phyloP scores from a whole-genome alignment of 805 yeast species.

The Wickerhamomyces subpelliculosus region DNA sequence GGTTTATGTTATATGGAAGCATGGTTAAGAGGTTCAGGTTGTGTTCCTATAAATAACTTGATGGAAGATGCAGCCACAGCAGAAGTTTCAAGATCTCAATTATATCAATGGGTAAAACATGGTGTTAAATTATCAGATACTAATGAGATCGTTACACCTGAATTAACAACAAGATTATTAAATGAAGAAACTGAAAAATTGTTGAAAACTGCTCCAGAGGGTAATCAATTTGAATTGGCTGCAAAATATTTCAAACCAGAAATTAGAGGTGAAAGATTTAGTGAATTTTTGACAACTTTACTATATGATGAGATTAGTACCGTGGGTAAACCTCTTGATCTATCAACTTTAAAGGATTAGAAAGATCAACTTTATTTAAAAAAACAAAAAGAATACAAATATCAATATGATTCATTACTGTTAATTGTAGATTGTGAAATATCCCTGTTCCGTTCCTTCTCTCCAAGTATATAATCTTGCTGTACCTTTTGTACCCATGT shows the following conservation, averaged over 20 bases:
- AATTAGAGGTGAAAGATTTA: slow-evolving; percentile 61
- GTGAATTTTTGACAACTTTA: slow-evolving; percentile 71
- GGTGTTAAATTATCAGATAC: slow-evolving; percentile 51
- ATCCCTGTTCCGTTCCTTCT: too few relatives aligned
- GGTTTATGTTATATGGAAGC: slow-evolving; percentile 81
- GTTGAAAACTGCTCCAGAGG: slow-evolving; percentile 34
- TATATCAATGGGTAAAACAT: slow-evolving; percentile 80
- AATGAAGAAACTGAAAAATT: slow-evolving; percentile 56
- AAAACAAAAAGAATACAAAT: too few relatives aligned
- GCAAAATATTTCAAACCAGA: slow-evolving; percentile 66
- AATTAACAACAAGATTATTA: slow-evolving; percentile 47
- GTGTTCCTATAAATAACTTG: slow-evolving; percentile 78
- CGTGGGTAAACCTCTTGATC: slow-evolving; percentile 22
- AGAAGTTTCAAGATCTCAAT: slow-evolving; percentile 76
- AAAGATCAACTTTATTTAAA: too few relatives aligned
- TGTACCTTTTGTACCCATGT: too few relatives aligned
- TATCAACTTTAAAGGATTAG: slow-evolving; percentile 11
- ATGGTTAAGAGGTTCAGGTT: slow-evolving; percentile 79
- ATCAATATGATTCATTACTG: too few relatives aligned
- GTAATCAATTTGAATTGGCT: slow-evolving; percentile 63
- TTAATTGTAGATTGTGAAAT: too few relatives aligned
- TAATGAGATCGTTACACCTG: slow-evolving; percentile 52
- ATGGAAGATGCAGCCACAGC: slow-evolving; percentile 93
- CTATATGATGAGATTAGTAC: slow-evolving; percentile 57
- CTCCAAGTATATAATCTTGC: too few relatives aligned